Evolutionary conservation across 257 asterid genomes (phyloP), one percentile per base, ranked within the genome.

Genomic region (Orobanche coerulescens): DNA sequence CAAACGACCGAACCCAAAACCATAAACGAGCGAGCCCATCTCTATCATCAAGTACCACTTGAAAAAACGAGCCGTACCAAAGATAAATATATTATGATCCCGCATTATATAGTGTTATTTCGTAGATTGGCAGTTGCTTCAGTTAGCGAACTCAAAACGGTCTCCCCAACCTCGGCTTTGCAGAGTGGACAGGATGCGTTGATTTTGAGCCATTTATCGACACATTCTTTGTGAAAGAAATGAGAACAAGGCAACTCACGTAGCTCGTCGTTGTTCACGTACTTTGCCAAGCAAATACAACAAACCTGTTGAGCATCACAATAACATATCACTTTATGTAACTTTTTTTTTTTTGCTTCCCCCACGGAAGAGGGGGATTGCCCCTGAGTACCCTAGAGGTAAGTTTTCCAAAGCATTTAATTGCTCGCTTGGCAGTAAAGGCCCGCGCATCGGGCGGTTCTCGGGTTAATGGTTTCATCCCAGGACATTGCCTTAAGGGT

Each of bases 221-320:
- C 94, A 19, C 98, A 92, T 36, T 88, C 96, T 74, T 82, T 88
- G 93, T 88, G 96, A 64, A 92, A 82, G 82, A 84, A 84, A 78
- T 92, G 98, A 36, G 82, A 63, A 73, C 98, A 92, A 2, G 94
- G 90, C 55, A 92, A 65, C 74, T 88, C 98, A 33, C 86, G 84
- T 39, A 92, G 87, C 64, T 92, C 96, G 30, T 88, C 98, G 20
- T 88, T 84, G 82, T 92, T 81, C 46, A 67, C 90, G 60, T 92
- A 92, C 66, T 86, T 83, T 1, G 91, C 84, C 71, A 92, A 76
- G 84, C 98, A 92, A 78, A 92, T 86, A 74, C 98, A 92, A 67
- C 98, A 92, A 57, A 80, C 90, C 98, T 92, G 88, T 42, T 9
- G 2, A 66, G 72, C 66, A 71, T n/a, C 28, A 69, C n/a, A 44